Conservation (phyloP, 768 basidiomycete species). For the Calocera cornea region DNA sequence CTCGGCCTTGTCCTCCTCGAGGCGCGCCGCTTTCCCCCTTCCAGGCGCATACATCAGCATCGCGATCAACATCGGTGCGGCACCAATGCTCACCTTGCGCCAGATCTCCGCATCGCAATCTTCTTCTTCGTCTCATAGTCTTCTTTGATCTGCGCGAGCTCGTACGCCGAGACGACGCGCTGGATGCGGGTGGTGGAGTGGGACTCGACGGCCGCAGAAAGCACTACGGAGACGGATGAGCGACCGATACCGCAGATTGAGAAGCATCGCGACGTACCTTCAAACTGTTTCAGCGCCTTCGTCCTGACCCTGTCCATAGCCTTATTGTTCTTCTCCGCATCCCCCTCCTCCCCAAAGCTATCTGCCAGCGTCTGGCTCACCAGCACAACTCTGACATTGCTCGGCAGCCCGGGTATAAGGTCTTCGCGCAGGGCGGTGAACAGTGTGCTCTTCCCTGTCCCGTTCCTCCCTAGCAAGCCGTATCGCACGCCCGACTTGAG, state of each 20-base stretch:
- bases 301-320: conserved; percentile 30
- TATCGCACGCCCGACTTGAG: conserved; percentile 37
- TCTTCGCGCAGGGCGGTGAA: conserved; percentile 32
- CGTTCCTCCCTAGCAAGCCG: conserved; percentile 34
- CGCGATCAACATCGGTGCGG: too few species aligned
- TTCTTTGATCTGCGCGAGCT: conserved; percentile 15
- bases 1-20: not conserved
- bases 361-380: conserved; percentile 30
- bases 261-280: conserved; percentile 14
- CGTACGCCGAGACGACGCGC: conserved; percentile 11
- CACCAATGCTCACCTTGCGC: conserved; percentile 40
- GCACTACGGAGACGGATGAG: conserved; percentile 10
- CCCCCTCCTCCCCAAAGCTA: conserved; percentile 10
- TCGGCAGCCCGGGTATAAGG: conserved; percentile 36
- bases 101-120: conserved; percentile 39
- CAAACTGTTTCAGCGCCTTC: conserved; percentile 20
- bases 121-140: conserved; percentile 28
- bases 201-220: conserved; percentile 18
- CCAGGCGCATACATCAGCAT: too few species aligned
- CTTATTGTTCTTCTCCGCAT: conserved; percentile 14
- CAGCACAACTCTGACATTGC: conserved; percentile 32
- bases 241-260: not conserved
- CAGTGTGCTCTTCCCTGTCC: conserved; percentile 21
- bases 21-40: conserved; percentile 4
- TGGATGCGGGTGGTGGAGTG: conserved; percentile 12